A percentile compares a stretch with the other conserved stretches of the same genome.
These are phyloP conservation scores for Paraconiothyrium brasiliense DNA, from an alignment of 2,329 filamentous ascomycete genomes.

Conservation along the genomic window DNA sequence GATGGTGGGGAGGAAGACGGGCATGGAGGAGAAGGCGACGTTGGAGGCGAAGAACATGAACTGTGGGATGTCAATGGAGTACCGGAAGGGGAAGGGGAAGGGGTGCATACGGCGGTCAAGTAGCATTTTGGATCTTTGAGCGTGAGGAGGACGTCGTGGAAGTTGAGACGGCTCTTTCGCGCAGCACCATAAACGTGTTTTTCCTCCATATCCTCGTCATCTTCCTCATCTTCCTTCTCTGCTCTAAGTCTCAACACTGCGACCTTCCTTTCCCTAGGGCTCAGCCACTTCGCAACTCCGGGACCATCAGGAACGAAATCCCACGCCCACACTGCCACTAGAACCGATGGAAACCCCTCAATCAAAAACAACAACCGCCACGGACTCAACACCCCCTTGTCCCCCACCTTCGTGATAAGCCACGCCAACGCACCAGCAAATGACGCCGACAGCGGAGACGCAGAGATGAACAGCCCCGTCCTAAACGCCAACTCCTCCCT, in stretches of 20 bases:
- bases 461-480: constrained; percentile 87
- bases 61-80: too few species aligned
- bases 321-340: constrained; percentile 79
- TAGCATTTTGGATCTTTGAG: constrained; percentile 75
- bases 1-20: constrained; percentile 86
- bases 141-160: constrained; percentile 66
- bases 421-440: constrained; percentile 83
- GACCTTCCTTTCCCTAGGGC: constrained; percentile 64
- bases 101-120: constrained; percentile 67
- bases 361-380: constrained; percentile 88
- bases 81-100: constrained; percentile 34
- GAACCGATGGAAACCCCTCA: constrained; percentile 84
- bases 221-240: constrained; percentile 52
- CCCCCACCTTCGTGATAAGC: constrained; percentile 75
- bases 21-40: constrained; percentile 86
- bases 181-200: constrained; percentile 23
- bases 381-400: constrained; percentile 73
- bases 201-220: constrained; percentile 39
- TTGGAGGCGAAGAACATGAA: constrained; percentile 89
- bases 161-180: constrained; percentile 56
- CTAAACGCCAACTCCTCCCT: constrained; percentile 81
- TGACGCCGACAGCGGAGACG: constrained; percentile 67
- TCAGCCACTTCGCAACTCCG: constrained; percentile 55
- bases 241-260: constrained; percentile 73
- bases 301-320: constrained; percentile 80